Evolutionary conservation across 2,329 filamentous ascomycete species (phyloP).

Genomic region (Calonectria montana): DNA sequence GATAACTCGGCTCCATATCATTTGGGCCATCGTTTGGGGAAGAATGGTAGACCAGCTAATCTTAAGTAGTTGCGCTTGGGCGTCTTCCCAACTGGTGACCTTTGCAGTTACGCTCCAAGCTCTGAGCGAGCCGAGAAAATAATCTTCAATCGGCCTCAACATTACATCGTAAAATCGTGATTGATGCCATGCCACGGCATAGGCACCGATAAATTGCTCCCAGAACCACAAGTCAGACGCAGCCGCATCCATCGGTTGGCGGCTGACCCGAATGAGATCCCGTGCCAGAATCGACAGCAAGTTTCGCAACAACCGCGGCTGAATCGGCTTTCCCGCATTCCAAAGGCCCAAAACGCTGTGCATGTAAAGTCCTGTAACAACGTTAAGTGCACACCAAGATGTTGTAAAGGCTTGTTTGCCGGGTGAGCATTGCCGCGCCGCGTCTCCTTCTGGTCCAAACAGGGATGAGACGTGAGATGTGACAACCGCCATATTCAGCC

Average conservation of each 20-base stretch:
- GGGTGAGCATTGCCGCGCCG: too few species aligned
- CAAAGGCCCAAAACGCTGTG: conserved; percentile 32
- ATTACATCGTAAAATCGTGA: neutral
- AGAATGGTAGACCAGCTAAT: neutral
- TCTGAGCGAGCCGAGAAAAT: neutral
- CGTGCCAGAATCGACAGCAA: conserved; percentile 18
- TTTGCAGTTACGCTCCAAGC: neutral
- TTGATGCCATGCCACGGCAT: neutral
- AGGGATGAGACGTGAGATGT: neutral
- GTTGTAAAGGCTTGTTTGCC: neutral
- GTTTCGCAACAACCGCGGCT: conserved; percentile 10
- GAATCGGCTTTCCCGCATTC: conserved; percentile 16
- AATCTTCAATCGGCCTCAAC: neutral
- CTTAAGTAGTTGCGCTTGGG: neutral
- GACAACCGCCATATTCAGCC: neutral
- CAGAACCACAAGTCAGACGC: conserved; percentile 32
- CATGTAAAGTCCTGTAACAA: conserved; percentile 29
- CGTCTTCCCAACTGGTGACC: neutral
- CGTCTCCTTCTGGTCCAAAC: neutral
- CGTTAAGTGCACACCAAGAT: conserved; percentile 18
- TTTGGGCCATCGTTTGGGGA: neutral
- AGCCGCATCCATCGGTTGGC: neutral
- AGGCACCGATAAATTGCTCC: conserved; percentile 30
- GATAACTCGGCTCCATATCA: neutral
- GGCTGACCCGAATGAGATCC: conserved; percentile 13